Evolutionary conservation across 495 filamentous ascomycete species (phyloP).

Genomic region (Parathielavia hyrcaniae): DNA sequence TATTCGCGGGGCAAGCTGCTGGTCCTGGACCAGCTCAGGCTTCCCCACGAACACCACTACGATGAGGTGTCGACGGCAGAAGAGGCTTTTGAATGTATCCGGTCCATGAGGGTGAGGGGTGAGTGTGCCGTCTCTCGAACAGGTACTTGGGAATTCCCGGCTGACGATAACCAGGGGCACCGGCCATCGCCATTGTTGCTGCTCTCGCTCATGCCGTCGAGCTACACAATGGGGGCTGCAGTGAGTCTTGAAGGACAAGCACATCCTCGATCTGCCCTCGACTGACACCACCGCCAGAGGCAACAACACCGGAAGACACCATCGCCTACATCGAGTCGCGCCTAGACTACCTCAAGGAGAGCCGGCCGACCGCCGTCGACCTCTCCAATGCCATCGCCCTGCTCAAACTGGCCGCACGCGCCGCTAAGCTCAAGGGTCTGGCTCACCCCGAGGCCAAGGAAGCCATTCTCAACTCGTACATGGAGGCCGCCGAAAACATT

Average conservation of each 20-base stretch:
- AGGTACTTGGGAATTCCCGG: background rate
- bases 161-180: constrained; percentile 57
- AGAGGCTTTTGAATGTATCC: constrained; percentile 89
- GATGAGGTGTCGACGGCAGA: constrained; percentile 64
- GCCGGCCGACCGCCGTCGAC: constrained; percentile 90
- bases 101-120: constrained; percentile 73
- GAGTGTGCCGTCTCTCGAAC: background rate
- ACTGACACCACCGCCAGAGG: constrained; percentile 1
- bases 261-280: background rate
- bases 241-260: constrained; percentile 26
- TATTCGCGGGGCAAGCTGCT: constrained; percentile 70
- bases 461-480: constrained; percentile 58
- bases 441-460: constrained; percentile 33
- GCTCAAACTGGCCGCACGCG: constrained; percentile 54
- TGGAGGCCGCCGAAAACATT: constrained; percentile 76
- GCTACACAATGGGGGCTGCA: constrained; percentile 48
- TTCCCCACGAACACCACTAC: constrained; percentile 82
- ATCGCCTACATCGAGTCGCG: constrained; percentile 61
- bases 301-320: constrained; percentile 50
- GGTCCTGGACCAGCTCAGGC: constrained; percentile 82
- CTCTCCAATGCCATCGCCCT: constrained; percentile 81
- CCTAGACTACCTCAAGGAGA: constrained; percentile 76
- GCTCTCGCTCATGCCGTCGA: constrained; percentile 80
- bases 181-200: constrained; percentile 95
- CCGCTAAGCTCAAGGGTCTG: constrained; percentile 31